These are phyloP conservation scores for Penicillium bovifimosum DNA, from an alignment of 495 filamentous ascomycete species.

Conservation along the genomic window DNA sequence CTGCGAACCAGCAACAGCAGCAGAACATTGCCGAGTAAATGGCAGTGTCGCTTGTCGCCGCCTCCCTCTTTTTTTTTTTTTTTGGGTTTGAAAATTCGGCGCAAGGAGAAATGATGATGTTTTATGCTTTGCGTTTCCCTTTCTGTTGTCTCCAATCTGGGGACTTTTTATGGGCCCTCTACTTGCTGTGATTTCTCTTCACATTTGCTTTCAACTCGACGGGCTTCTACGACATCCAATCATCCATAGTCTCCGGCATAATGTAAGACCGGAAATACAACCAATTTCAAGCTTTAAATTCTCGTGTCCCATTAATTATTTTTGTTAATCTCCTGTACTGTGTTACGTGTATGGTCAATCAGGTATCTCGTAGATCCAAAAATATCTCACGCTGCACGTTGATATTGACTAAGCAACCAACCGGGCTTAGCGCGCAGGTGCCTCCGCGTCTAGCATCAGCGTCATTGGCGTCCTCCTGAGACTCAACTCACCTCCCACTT, in stretches of 20 bases:
- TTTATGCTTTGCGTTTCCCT: conserved; percentile 8
- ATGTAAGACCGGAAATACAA: background rate
- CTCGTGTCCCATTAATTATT: background rate
- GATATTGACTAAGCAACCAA: conserved; percentile 21
- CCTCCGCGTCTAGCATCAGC: conserved; percentile 26
- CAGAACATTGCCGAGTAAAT: conserved; percentile 31
- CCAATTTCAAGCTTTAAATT: background rate
- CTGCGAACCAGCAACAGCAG: conserved; percentile 33
- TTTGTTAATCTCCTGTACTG: too few species aligned
- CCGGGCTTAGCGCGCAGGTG: conserved; percentile 19
- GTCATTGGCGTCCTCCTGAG: conserved; percentile 32
- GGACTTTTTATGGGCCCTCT: background rate
- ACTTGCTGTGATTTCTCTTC: background rate
- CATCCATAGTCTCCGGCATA: too few species aligned
- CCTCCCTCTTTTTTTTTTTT: conserved; percentile 7
- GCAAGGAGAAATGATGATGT: conserved; percentile 11
- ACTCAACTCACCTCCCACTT: conserved; percentile 9
- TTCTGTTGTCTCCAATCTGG: conserved; percentile 7
- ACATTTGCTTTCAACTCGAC: background rate
- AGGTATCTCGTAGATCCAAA: background rate
- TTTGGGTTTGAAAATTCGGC: conserved; percentile 6
- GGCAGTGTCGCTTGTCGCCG: conserved; percentile 1
- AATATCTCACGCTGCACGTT: background rate
- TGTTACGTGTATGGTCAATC: background rate
- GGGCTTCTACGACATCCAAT: background rate